Base-by-base conservation (phyloP, 768 basidiomycete species). In the Tricholoma sp. region DNA sequence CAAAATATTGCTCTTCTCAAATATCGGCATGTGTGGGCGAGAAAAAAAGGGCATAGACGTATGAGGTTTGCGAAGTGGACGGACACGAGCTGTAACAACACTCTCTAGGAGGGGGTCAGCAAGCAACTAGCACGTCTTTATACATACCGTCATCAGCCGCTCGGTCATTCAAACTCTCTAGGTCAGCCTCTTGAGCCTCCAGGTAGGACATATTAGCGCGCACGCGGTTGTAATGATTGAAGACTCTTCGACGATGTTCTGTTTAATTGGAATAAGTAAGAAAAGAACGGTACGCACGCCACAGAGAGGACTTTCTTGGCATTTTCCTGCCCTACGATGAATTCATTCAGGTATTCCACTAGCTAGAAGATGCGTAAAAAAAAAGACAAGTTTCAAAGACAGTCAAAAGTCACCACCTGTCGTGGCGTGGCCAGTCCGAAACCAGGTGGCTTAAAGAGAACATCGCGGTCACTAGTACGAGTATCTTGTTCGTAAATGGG, bases 1-100 rank as follows among this genome's bases (percentile, higher is more conserved):
- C 42, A 98, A 74, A 3, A 98, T 91, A 66, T 98, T 98, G 63
- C 91, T 94, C 79, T 98, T 98, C 77, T 98, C 95, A 53, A 96
- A 91, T 24, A 84, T 66, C 18, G 87, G 81, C 12, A 73, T 63
- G 7, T 73, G 69, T 45, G 77, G 75, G n/a, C 72, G 79, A 50
- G 75, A 72, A 18, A 79, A 68, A 6, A 79, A 62, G 49, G 74
- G 66, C 20, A 70, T 56, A 20, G 68, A 50, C 52, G 72, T 63
- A n/a, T 70, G 63, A 17, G 72, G 70, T 36, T 69, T 71, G 37
- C 79, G 73, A 61, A 87, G 75, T 11, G 90, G 90, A 54, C 80
- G 80, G 55, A 92, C 67, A 41, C 79, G 78, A 34, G 88, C 87
- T 31, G 85, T 66, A 6, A 79, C 70, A 34, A 88, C 75, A 41